Evolutionary conservation across 768 basidiomycete species (phyloP), one percentile per base, ranked within the genome.

Genomic region (Leccinellum luteum): DNA sequence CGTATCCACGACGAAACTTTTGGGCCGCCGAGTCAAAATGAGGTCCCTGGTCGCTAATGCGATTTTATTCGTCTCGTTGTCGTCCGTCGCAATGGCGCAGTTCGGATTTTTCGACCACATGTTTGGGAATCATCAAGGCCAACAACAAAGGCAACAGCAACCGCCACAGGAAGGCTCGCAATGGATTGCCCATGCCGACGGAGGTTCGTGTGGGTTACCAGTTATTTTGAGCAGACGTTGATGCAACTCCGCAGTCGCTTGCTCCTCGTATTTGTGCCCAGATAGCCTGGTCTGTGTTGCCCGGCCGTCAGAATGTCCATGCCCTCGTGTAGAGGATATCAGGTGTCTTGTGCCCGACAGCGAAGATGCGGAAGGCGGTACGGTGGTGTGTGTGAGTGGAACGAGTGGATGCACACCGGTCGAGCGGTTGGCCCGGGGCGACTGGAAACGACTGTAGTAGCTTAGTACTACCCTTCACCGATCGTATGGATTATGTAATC

Each of bases 71-170:
- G 53, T 54, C 28, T 68, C 61, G 10, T 43, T 70, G 15, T 60
- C 73, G 15, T 72, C 75, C 23, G 48, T 76, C 45, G 80, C 70
- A 31, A 73, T 75, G 15, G 86, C 84, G n/a, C 89, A 92, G 64
- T 92, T 91, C 70, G 79, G 83, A 48, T 89, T 90, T 72, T 92
- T 92, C 65, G 84, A 87, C 59, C 83, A 86, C 43, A 85, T 91
- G 82, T 92, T 90, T 64, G 82, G 84, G 32, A 63, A 63, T 43
- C 77, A 81, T 23, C 81, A 82, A 38, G 60, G 51, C 23, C 73
- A 74, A 35, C 85, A 86, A 13, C 83, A 86, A 53, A 27, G 35
- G 25, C 80, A 82, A 19, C 85, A 86, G 41, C 82, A 80, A 51
- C 78, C 56, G 19, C 32, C 60, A 13, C 55, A 80, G 23, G 69